These are phyloP conservation scores for Monosporozyma unispora DNA, from an alignment of 805 yeast species.

Conservation along the genomic window DNA sequence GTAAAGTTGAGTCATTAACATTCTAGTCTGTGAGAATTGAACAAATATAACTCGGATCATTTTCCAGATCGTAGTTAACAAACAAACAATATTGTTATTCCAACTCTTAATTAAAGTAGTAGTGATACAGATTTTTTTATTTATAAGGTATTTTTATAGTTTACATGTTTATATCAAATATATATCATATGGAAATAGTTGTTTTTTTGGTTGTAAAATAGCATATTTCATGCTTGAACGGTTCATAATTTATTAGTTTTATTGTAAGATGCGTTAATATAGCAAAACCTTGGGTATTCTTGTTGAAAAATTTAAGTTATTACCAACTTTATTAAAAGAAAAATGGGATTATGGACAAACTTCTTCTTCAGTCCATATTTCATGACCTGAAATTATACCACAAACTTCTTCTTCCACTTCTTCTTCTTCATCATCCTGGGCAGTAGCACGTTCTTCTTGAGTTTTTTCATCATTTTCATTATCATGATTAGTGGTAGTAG, in stretches of 20 bases:
- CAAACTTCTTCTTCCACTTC: background rate
- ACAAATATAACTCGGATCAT: too few relatives aligned
- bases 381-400: slow-evolving; percentile 28
- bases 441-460: background rate
- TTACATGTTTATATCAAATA: background rate
- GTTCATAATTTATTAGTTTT: background rate
- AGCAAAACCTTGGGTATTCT: background rate
- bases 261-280: background rate
- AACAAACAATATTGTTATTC: too few relatives aligned
- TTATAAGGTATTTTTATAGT: background rate
- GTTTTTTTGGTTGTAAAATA: background rate
- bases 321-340: background rate
- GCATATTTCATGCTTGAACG: background rate
- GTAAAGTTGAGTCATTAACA: too few relatives aligned
- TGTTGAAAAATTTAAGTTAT: too few relatives aligned
- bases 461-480: slow-evolving; percentile 1
- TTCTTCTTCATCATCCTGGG: slow-evolving; percentile 32
- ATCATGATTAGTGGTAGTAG: background rate
- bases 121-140: background rate
- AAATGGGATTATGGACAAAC: slow-evolving; percentile 52
- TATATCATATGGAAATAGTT: background rate
- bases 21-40: too few relatives aligned
- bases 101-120: too few relatives aligned
- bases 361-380: slow-evolving; percentile 68
- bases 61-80: too few relatives aligned